A percentile compares a stretch with the other conserved stretches of the same genome.
Evolutionary conservation across 108 stramenopile genomes (phyloP).

Genomic region (Conticribra weissflogii): DNA sequence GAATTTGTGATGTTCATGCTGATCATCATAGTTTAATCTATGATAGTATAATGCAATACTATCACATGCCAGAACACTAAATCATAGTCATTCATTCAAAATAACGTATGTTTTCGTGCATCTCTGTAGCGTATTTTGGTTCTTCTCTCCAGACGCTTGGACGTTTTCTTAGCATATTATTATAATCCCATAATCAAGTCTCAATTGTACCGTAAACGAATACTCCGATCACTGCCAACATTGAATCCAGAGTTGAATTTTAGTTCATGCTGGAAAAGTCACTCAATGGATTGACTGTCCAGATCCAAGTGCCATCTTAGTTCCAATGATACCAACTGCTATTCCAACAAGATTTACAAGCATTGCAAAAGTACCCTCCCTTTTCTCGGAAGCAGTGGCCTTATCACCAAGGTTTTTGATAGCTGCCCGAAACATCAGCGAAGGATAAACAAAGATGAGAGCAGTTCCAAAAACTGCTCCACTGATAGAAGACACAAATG

Average conservation of each 20-base stretch:
- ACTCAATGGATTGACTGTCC: background rate
- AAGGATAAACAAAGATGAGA: constrained; percentile 48
- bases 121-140: too few relatives aligned
- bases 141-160: too few relatives aligned
- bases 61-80: too few relatives aligned
- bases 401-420: constrained; percentile 70
- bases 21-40: too few relatives aligned
- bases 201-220: too few relatives aligned
- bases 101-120: too few relatives aligned
- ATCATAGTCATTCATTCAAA: too few relatives aligned
- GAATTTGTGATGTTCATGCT: too few relatives aligned
- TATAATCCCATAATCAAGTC: too few relatives aligned
- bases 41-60: too few relatives aligned
- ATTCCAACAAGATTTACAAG: constrained; percentile 69
- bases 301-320: constrained; percentile 40
- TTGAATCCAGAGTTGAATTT: background rate
- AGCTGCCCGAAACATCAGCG: constrained; percentile 65
- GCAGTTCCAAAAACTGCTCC: constrained; percentile 94
- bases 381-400: constrained; percentile 52
- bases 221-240: too few relatives aligned
- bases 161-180: too few relatives aligned
- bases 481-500: constrained; percentile 90
- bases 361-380: constrained; percentile 71
- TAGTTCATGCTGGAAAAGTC: background rate
- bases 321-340: constrained; percentile 74